Evolutionary conservation across 2,329 filamentous ascomycete species (phyloP), one percentile per base, ranked within the genome.

Genomic region (Apiospora marii): DNA sequence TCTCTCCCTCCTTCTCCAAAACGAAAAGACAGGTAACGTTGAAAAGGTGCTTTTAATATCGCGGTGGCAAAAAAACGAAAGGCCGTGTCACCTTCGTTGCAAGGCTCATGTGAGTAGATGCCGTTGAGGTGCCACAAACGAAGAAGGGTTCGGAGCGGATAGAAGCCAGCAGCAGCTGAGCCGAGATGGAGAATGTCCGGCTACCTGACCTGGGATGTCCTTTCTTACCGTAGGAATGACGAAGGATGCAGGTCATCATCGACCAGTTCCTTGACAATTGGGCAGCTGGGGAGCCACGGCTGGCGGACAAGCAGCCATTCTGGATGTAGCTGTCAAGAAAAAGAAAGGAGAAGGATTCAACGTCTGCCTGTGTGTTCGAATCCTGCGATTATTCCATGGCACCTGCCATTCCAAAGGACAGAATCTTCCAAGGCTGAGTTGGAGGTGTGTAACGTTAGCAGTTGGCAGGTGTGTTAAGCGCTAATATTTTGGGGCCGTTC

Each of bases 11-110:
- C 58, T 34, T 41, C 34, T 41, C 58, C 19, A 64, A 14, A 8
- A 64, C 41, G 22, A 37, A 64, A n/a, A 41, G 58, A 7, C n/a
- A 64, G 53, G 58, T 64, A 64, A 41, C 58, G 58, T 64, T 64
- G 4, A 14, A 14, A 64, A 19, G 22, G 22, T 41, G 19, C 3
- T 41, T 10, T 64, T 64, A 41, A 64, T 64, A 64, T 41, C 30
- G 58, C n/a, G n/a, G 34, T 30, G 19, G 34, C 34, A 10, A 64
- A 64, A 64, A 64, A 30, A 64, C 22, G 19, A 64, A 64, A 30
- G 19, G 58, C 34, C 34, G 58, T 64, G 34, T 64, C 8, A 64
- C 30, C 34, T 64, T n/a, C 12, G 19, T 64, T n/a, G 58, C 58
- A 24, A 64, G 34, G 12, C 34, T 41, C 12, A n/a, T 24, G 34